These are phyloP conservation scores for Aspergillus nanangensis DNA, from an alignment of 495 filamentous ascomycete genomes.

Conservation along the genomic window DNA sequence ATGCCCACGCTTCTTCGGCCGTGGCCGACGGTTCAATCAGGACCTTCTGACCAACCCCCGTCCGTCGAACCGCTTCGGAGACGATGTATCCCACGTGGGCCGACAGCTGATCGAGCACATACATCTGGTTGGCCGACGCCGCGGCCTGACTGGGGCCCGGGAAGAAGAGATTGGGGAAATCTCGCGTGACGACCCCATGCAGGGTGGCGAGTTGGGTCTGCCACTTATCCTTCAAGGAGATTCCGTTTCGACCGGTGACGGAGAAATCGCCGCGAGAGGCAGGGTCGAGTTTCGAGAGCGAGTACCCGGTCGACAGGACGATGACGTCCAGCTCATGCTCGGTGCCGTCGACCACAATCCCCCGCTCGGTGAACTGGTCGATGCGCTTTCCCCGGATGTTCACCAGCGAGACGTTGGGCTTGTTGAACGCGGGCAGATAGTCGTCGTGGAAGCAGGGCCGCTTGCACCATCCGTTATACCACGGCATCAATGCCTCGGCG, in stretches of 20 bases:
- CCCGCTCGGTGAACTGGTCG: conserved; percentile 8
- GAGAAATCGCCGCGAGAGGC: not conserved
- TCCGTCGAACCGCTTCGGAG: conserved; percentile 18
- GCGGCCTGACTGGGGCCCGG: conserved; percentile 34
- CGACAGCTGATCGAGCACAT: conserved; percentile 33
- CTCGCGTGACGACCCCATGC: conserved; percentile 20
- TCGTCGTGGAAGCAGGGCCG: conserved; percentile 24
- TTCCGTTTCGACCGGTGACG: conserved; percentile 16
- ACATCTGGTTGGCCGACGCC: conserved; percentile 31
- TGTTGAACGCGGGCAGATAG: conserved; percentile 26
- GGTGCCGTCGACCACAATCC: conserved; percentile 24
- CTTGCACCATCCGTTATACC: conserved; percentile 26
- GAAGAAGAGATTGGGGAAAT: conserved; percentile 54
- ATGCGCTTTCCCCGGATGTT: conserved; percentile 26
- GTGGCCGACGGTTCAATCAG: not conserved
- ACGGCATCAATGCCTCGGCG: conserved; percentile 21
- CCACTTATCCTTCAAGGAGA: conserved; percentile 42
- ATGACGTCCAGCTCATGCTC: conserved; percentile 35
- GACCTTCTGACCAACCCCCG: not conserved
- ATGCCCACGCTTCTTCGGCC: not conserved
- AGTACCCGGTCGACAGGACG: conserved; percentile 34
- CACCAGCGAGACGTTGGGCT: conserved; percentile 24
- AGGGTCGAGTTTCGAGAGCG: conserved; percentile 23
- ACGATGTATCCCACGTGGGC: conserved; percentile 43
- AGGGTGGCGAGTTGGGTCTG: conserved; percentile 15